Evolutionary conservation across 495 filamentous ascomycete genomes (phyloP), one percentile per base, ranked within the genome.

Genomic region (Opeltia flavorubescens): DNA sequence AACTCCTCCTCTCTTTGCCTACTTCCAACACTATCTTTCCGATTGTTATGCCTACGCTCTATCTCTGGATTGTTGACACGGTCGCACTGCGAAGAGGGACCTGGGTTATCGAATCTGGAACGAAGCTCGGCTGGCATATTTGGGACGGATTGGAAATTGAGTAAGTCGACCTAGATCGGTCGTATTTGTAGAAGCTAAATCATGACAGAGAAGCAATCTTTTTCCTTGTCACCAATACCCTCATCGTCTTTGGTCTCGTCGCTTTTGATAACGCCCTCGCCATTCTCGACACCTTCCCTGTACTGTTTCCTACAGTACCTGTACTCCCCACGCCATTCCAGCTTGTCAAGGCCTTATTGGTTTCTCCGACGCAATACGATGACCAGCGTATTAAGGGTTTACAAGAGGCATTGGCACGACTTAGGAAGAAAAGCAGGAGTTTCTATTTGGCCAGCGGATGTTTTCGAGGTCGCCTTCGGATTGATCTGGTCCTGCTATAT

Each of bases 21-120:
- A 49, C 54, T 25, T 60, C 57, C 4, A 72, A 67, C 33, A 73
- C 75, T 13, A 23, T 70, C 7, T 18, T 71, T 11, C 78, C 80
- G 2, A 74, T 83, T 15, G 46, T 64, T 0, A 29, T 81, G 4
- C 77, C 80, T 2, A 84, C 80, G 0, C n/a, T 75, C 1, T 82
- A 81, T 47, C 64, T 84, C 2, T 83, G 80, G 77, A 50, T 75
- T 5, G 74, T 83, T 1, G 80, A 84, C 50, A 78, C 76, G 8
- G 44, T 80, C 9, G 75, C 77, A 6, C 52, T 84, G 25, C 62
- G 63, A 34, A 57, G 74, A 24, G 80, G 80, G 1, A 81, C 77
- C 2, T 84, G 80, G 80, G 66, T 71, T 2, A 84, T 84, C 43
- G 69, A 72, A 34, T 57, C 64, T 1, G 74, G 68, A 1, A 84